Conservation (phyloP, 2,329 filamentous ascomycete genomes). For the Pseudogymnoascus sp. region DNA sequence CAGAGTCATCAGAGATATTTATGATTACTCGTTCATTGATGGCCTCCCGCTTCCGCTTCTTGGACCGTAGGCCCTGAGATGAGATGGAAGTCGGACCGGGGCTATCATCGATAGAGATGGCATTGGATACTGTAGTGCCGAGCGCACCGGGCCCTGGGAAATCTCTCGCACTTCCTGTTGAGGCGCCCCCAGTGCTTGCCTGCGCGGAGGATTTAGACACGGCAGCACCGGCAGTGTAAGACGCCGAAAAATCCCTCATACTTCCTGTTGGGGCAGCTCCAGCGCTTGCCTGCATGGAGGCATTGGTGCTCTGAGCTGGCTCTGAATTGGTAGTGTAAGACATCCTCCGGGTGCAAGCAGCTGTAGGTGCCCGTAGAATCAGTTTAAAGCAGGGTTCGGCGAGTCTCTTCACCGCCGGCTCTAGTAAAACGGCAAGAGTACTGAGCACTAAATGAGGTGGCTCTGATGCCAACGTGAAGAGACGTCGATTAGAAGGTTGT, state of each 20-base stretch:
- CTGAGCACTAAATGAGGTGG: background rate
- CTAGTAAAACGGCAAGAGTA: background rate
- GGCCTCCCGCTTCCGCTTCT: background rate
- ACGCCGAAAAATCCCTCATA: slow-evolving; percentile 3
- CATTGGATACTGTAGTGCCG: background rate
- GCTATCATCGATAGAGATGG: background rate
- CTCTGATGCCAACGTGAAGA: background rate
- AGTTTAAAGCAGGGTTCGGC: background rate
- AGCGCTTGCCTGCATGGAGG: slow-evolving; percentile 8
- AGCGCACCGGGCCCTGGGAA: background rate
- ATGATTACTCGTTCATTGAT: background rate
- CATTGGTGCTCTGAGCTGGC: background rate
- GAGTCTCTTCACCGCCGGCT: background rate
- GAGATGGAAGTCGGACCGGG: background rate
- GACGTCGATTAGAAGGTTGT: background rate
- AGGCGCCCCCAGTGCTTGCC: background rate
- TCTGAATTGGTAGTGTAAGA: background rate
- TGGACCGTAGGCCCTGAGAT: background rate
- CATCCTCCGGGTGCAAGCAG: slow-evolving; percentile 1
- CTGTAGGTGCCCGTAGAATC: slow-evolving; percentile 2
- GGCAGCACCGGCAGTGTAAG: background rate
- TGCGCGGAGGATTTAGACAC: background rate
- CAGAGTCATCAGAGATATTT: background rate
- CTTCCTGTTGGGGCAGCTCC: slow-evolving; percentile 13
- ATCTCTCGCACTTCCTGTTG: background rate